These are phyloP conservation scores for Boletus rubescentipes DNA, from an alignment of 768 basidiomycete species.

Conservation along the genomic window DNA sequence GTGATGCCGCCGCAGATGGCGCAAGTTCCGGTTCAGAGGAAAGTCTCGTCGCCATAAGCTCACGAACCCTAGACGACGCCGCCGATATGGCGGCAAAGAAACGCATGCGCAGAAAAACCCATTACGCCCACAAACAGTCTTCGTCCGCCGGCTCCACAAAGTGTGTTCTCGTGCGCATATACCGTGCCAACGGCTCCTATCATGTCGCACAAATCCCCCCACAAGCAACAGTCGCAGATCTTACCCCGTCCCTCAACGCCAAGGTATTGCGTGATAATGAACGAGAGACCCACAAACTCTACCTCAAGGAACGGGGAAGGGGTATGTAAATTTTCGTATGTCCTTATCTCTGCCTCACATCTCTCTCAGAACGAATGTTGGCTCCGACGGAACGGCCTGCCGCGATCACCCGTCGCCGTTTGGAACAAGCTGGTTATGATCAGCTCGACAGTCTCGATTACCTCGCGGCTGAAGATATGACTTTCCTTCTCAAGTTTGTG, in stretches of 20 bases:
- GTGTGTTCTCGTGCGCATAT: conserved; percentile 68
- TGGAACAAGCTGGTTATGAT: conserved; percentile 89
- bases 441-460: conserved; percentile 75
- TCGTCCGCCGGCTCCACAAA: conserved; percentile 20
- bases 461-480: conserved; percentile 74
- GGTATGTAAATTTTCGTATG: conserved; percentile 41
- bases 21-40: conserved; percentile 44
- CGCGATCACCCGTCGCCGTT: conserved; percentile 74
- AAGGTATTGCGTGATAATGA: conserved; percentile 52
- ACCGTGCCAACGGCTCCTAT: conserved; percentile 69
- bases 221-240: conserved; percentile 63
- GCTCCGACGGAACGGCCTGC: conserved; percentile 81
- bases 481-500: conserved; percentile 86
- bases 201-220: conserved; percentile 67
- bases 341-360: background rate
- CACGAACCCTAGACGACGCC: conserved; percentile 15
- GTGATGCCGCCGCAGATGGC: conserved; percentile 34
- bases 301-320: conserved; percentile 73
- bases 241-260: conserved; percentile 60
- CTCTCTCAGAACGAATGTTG: conserved; percentile 71
- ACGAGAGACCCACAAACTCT: conserved; percentile 63
- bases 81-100: conserved; percentile 18
- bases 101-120: conserved; percentile 27
- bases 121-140: conserved; percentile 16
- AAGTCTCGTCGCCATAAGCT: conserved; percentile 18